phyloP scores from a whole-genome alignment of 257 asterid species.

The Gentiana straminea region DNA sequence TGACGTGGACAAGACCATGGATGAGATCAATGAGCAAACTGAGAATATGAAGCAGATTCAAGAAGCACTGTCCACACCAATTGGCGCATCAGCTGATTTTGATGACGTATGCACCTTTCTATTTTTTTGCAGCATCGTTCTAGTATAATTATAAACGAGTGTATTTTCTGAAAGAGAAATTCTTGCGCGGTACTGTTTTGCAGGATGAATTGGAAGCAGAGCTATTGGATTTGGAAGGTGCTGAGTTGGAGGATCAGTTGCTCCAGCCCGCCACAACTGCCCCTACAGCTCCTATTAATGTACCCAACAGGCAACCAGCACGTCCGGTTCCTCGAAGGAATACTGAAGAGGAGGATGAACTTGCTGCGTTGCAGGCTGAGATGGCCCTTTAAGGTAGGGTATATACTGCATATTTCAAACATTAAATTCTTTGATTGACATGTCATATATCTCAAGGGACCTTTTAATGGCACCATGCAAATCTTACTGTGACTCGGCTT shows the following conservation, averaged over 20 bases:
- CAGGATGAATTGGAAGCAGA: slow-evolving; percentile 83
- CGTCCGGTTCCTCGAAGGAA: slow-evolving; percentile 44
- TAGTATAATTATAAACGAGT: neutral
- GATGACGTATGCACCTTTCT: slow-evolving; percentile 30
- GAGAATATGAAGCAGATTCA: slow-evolving; percentile 84
- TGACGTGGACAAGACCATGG: slow-evolving; percentile 92
- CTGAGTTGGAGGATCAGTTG: slow-evolving; percentile 69
- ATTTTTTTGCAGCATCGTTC: neutral
- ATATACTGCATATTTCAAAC: too few species aligned
- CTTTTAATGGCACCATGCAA: too few species aligned
- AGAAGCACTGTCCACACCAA: slow-evolving; percentile 66
- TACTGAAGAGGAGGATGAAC: slow-evolving; percentile 66
- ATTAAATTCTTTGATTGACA: too few species aligned
- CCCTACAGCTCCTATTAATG: slow-evolving; percentile 35
- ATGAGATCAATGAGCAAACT: slow-evolving; percentile 83
- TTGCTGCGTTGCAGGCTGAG: slow-evolving; percentile 80
- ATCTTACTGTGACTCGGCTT: too few species aligned
- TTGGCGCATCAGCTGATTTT: slow-evolving; percentile 51
- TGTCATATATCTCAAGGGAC: too few species aligned
- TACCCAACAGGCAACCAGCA: slow-evolving; percentile 37
- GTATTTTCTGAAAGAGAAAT: neutral
- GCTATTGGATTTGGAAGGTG: slow-evolving; percentile 72
- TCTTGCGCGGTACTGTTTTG: neutral
- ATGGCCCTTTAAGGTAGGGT: slow-evolving; percentile 51
- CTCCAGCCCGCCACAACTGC: slow-evolving; percentile 60